Base-by-base conservation (phyloP, 2,329 filamentous ascomycete species). In the Alternaria arborescens region DNA sequence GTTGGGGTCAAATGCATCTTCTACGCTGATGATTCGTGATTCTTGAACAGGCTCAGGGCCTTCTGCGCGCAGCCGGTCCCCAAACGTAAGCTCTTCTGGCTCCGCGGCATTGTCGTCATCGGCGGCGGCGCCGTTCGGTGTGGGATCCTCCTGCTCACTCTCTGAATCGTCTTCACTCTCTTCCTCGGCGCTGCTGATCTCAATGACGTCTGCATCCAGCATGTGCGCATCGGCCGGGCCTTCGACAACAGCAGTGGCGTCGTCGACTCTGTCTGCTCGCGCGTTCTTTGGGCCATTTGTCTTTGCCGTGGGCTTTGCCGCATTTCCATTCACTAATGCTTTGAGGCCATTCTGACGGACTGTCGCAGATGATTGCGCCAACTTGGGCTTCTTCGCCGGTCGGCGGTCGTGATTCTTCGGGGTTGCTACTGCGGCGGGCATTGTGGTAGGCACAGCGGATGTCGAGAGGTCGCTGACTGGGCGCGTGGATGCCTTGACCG, bases 61-160 rank as follows among this genome's bases (percentile, higher is more conserved):
- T 68, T 87, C 84, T 47, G 85, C 86, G 66, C 89, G 90, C 42
- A 97, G 84, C 46, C 96, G 87, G 75, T 98, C 94, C 70, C 93
- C 94, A 77, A 98, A 97, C 0, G 93, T 92, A 3, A 92, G 91
- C 65, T 87, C 86, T 52, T 83, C 82, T 12, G 71, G 66, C 41
- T 80, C 82, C 40, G 68, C 71, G 36, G 78, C 79, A 12, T 79
- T 71, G 66, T 79, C 79, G 8, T 72, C 74, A 22, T 68, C 63
- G 11, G 57, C 59, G 6, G 67, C 59, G 7, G 66, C 69, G 42
- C 73, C 71, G 16, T 71, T 62, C 16, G 71, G 63, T 12, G 56
- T 55, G 7, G 55, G 38, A 18, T 56, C 38, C 24, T 62, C 54
- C 4, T 66, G 68, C 18, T 74, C 73, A 22, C 74, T 67, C 3